Evolutionary conservation across 2,329 filamentous ascomycete species (phyloP), one percentile per base, ranked within the genome.

Genomic region (Fusarium sp.): DNA sequence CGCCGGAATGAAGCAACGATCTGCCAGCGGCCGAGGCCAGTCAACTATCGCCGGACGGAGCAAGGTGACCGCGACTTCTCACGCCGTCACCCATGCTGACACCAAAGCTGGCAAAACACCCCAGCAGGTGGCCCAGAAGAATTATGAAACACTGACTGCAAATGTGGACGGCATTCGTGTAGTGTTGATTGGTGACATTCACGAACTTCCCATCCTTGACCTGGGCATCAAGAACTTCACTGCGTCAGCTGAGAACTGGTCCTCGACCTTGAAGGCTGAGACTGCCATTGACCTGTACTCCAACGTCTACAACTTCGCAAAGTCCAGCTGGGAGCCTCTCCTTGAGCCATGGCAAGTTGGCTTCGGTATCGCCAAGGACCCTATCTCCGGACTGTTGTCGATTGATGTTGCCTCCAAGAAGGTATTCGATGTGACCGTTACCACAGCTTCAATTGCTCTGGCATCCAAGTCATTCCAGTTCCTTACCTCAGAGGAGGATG

Each of bases 271-370:
- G 78, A 94, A 90, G 73, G 95, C 93, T 0, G 93, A 97, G 75
- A 92, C 93, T 0, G 91, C 88, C n/a, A 90, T 99, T 46, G 93
- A 97, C 66, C 93, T 95, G 67, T 97, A 97, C 78, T 88, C 96
- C 72, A 99, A 98, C 74, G 91, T 99, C 25, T 99, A 97, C 84
- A 99, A 99, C 79, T 99, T 99, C 80, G 96, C 96, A 15, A 99
- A 99, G 78, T 99, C 96, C 0, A 93, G 94, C 5, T 99, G 96
- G 96, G 96, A 99, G 77, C 96, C 96, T 5, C 81, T 99, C 33
- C 88, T 99, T 25, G 96, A 99, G 77, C 96, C 96, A 10, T 99
- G 96, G 96, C 90, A 95, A 69, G 84, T 98, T n/a, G 94, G 94
- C 4, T 89, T 99, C 70, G 93, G 96, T 66, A 88, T 98, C 76